Conservation (phyloP, 768 basidiomycete genomes). For the Plicaturopsis crispa region DNA sequence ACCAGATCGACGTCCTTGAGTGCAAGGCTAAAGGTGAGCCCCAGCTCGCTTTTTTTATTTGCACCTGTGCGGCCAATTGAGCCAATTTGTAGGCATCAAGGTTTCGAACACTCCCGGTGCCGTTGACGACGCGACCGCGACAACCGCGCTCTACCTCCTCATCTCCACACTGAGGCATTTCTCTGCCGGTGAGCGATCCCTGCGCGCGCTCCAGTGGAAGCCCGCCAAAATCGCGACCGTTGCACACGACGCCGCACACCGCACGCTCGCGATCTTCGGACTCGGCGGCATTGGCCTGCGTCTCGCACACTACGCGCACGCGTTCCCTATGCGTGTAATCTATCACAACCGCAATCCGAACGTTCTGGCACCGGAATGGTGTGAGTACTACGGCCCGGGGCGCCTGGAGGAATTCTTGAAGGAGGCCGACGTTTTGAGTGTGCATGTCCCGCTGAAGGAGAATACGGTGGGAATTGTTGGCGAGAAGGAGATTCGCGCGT, state of each 20-base stretch:
- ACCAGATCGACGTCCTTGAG: conserved; percentile 73
- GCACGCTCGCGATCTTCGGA: conserved; percentile 67
- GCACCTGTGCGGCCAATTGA: background rate
- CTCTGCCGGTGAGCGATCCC: conserved; percentile 48
- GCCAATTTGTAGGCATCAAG: conserved; percentile 43
- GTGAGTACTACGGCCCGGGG: conserved; percentile 63
- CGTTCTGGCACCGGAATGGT: conserved; percentile 58
- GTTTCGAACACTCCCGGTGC: conserved; percentile 89
- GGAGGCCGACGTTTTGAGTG: conserved; percentile 74
- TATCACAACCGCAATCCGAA: conserved; percentile 66
- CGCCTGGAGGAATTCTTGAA: conserved; percentile 42
- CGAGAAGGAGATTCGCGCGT: conserved; percentile 64
- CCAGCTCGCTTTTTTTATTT: background rate
- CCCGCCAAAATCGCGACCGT: conserved; percentile 33
- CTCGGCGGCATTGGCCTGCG: conserved; percentile 72
- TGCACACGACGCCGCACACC: conserved; percentile 58
- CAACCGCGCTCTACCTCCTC: conserved; percentile 78
- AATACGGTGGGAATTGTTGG: conserved; percentile 72
- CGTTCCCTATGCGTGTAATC: conserved; percentile 85
- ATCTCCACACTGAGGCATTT: conserved; percentile 74
- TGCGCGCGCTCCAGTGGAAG: conserved; percentile 39
- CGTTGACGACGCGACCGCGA: conserved; percentile 88
- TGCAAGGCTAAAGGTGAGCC: conserved; percentile 59
- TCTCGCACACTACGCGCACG: conserved; percentile 62
- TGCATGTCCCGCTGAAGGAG: conserved; percentile 74